A percentile compares a stretch with the other conserved stretches of the same genome.
Evolutionary conservation across 805 yeast species (phyloP).

Genomic region (Wickerhamiella galacta): DNA sequence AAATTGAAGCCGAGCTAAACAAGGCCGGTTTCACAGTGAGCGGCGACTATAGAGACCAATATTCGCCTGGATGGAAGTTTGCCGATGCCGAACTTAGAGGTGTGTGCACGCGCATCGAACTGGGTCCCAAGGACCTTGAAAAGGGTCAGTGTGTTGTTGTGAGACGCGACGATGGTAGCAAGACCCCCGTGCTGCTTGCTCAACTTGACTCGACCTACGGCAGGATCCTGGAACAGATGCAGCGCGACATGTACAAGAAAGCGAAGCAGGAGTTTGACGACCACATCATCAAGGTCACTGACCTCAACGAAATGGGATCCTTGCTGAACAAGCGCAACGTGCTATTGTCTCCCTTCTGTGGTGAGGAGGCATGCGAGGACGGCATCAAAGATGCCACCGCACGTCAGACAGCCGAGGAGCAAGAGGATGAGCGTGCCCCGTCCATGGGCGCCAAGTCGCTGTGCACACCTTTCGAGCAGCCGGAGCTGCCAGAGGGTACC

Average conservation of each 20-base stretch:
- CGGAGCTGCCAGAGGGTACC: conserved; percentile 57
- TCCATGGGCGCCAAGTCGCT: conserved; percentile 98
- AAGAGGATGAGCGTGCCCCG: conserved; percentile 90
- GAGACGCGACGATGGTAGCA: conserved; percentile 79
- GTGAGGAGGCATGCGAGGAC: conserved; percentile 85
- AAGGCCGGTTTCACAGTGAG: conserved; percentile 53
- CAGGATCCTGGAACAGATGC: conserved; percentile 67
- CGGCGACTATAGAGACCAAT: conserved; percentile 83
- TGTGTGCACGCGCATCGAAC: conserved; percentile 80
- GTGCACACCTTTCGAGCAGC: conserved; percentile 93
- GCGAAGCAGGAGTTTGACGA: conserved; percentile 75
- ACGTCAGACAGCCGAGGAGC: conserved; percentile 65
- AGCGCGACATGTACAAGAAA: conserved; percentile 47
- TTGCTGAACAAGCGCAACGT: conserved; percentile 82
- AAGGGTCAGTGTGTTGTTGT: conserved; percentile 70
- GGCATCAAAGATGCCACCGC: conserved; percentile 85
- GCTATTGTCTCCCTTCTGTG: conserved; percentile 95
- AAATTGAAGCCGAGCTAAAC: conserved; percentile 45
- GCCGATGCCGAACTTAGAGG: conserved; percentile 96
- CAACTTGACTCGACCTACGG: conserved; percentile 54
- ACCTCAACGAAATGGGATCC: conserved; percentile 87
- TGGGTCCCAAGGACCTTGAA: conserved; percentile 90
- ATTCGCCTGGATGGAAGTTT: conserved; percentile 98
- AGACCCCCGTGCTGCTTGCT: conserved; percentile 46
- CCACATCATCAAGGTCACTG: conserved; percentile 66